Evolutionary conservation across 768 basidiomycete genomes (phyloP).

Genomic region (Chalciporus piperatus): DNA sequence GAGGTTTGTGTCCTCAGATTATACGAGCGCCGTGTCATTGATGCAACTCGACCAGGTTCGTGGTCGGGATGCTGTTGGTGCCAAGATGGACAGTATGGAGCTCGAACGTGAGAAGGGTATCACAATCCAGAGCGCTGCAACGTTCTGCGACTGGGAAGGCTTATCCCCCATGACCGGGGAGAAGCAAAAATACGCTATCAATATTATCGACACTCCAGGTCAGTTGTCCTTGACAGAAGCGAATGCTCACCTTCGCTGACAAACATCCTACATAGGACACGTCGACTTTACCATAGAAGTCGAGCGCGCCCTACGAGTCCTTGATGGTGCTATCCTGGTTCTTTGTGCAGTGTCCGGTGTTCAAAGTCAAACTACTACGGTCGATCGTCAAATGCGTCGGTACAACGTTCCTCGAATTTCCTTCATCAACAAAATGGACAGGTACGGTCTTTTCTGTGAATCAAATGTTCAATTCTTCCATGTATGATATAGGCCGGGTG

Average conservation of each 20-base stretch:
- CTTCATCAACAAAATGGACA: conserved; percentile 99
- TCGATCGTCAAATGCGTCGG: conserved; percentile 97
- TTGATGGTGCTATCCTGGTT: conserved; percentile 96
- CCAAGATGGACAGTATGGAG: conserved; percentile 99
- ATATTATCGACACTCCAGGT: conserved; percentile 99
- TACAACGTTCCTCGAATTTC: conserved; percentile 95
- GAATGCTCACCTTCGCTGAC: background rate
- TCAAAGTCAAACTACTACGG: conserved; percentile 97
- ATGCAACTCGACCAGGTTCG: conserved; percentile 55
- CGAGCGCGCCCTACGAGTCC: conserved; percentile 90
- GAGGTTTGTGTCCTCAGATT: conserved; percentile 59
- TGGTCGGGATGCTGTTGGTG: conserved; percentile 92
- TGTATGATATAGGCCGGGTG: conserved; percentile 66
- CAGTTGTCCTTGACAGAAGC: background rate
- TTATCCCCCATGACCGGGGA: conserved; percentile 55
- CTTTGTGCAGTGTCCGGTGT: conserved; percentile 97
- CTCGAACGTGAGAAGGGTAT: conserved; percentile 98
- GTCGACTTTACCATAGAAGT: conserved; percentile 99
- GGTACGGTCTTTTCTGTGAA: conserved; percentile 39
- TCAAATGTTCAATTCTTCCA: background rate
- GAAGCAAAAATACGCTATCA: conserved; percentile 85
- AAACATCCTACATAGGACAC: conserved; percentile 60
- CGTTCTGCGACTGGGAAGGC: conserved; percentile 95
- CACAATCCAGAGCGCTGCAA: conserved; percentile 98
- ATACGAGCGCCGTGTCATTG: background rate